phyloP scores from a whole-genome alignment of 495 filamentous ascomycete genomes.

The Eremomyces bilateralis region DNA sequence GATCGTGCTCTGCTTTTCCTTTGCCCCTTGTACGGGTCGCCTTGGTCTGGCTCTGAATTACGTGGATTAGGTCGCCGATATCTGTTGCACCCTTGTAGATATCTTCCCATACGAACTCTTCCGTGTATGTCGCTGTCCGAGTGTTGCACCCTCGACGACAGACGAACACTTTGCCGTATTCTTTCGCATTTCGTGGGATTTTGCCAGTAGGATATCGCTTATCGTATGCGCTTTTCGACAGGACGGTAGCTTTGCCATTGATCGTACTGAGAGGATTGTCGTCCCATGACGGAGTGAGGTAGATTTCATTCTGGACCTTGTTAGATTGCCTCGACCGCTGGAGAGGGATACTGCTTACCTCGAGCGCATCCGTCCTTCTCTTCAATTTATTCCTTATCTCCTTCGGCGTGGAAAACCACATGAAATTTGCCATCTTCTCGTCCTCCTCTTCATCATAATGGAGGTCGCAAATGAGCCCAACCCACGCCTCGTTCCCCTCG shows the following conservation, averaged over 20 bases:
- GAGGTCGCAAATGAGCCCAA: conserved; percentile 70
- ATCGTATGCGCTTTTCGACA: conserved; percentile 47
- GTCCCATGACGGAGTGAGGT: conserved; percentile 70
- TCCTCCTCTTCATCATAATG: conserved; percentile 31
- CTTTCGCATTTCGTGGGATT: conserved; percentile 46
- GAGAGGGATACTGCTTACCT: conserved; percentile 20
- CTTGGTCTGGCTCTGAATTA: conserved; percentile 49
- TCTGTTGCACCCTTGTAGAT: conserved; percentile 44
- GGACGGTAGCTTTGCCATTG: conserved; percentile 63
- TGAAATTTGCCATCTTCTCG: conserved; percentile 43
- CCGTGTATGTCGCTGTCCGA: conserved; percentile 70
- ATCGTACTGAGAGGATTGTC: conserved; percentile 70
- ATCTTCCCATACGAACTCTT: conserved; percentile 83
- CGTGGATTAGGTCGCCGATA: conserved; percentile 35
- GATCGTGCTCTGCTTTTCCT: conserved; percentile 20
- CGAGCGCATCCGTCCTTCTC: conserved; percentile 59
- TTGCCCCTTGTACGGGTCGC: conserved; percentile 42
- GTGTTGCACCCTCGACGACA: conserved; percentile 80
- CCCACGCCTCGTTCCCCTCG: conserved; percentile 71
- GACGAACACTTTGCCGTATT: conserved; percentile 74
- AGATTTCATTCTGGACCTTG: conserved; percentile 57
- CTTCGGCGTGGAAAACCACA: conserved; percentile 82
- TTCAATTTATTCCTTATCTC: conserved; percentile 70
- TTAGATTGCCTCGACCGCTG: conserved; percentile 2
- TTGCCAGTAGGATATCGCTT: conserved; percentile 53